Conservation (phyloP, 1,284 basidiomycete species). For the Coniferiporia weirii region DNA sequence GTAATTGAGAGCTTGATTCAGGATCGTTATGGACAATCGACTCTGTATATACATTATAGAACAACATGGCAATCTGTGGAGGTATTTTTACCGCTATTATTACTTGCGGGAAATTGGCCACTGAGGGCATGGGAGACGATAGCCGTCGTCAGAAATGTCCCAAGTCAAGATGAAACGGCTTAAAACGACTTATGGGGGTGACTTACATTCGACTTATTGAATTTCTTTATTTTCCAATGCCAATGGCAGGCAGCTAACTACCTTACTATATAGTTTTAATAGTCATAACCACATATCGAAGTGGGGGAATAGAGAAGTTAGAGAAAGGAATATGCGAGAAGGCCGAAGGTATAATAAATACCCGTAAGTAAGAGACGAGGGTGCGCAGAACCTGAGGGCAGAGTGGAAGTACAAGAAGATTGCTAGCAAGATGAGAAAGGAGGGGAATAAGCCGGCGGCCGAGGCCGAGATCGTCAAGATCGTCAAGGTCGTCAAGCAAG, state of each 20-base stretch:
- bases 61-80: no score
- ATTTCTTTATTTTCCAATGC: neutral
- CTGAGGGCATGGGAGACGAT: no score
- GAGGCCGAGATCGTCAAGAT: conserved; percentile 8
- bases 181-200: no score
- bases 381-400: neutral
- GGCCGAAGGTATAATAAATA: neutral
- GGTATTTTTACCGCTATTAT: no score
- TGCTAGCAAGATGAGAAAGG: neutral
- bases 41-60: no score
- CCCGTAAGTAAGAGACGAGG: neutral
- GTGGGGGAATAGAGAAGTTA: neutral
- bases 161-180: no score
- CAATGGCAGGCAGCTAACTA: neutral
- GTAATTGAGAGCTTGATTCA: no score
- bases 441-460: neutral
- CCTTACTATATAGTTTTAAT: neutral
- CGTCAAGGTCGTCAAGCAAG: neutral
- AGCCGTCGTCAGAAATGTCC: no score
- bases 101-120: no score
- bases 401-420: neutral
- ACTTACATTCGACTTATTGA: neutral
- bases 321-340: neutral
- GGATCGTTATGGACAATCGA: no score
- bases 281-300: neutral